A percentile compares a stretch with the other conserved stretches of the same genome.
Evolutionary conservation across 177 flowering plant genomes (phyloP).

Genomic region (Vitis hybrid): DNA sequence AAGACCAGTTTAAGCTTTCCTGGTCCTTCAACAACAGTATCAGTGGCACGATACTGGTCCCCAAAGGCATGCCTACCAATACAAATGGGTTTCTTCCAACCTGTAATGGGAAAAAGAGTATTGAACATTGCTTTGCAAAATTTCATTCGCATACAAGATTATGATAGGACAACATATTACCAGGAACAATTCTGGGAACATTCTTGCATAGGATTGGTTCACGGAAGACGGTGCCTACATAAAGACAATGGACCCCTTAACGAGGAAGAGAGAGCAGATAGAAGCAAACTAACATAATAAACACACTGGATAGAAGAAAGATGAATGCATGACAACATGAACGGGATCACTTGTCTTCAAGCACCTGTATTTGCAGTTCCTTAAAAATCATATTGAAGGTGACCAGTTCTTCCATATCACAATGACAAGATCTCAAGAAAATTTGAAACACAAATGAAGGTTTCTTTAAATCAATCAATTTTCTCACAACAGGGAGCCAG

Average conservation of each 20-base stretch:
- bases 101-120: conserved; percentile 33
- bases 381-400: too few species aligned
- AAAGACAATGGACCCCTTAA: background rate
- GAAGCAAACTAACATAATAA: too few species aligned
- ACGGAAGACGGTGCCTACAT: conserved; percentile 92
- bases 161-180: conserved; percentile 30
- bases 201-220: conserved; percentile 91
- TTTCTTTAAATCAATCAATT: too few species aligned
- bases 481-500: too few species aligned
- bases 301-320: too few species aligned
- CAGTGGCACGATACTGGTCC: conserved; percentile 98
- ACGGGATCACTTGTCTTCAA: too few species aligned
- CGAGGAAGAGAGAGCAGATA: background rate
- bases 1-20: conserved; percentile 97
- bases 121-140: background rate
- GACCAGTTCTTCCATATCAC: too few species aligned
- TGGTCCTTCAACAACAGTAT: conserved; percentile 68
- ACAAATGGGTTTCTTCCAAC: conserved; percentile 96
- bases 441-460: too few species aligned
- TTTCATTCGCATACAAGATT: background rate
- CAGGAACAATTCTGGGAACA: conserved; percentile 85
- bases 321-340: too few species aligned
- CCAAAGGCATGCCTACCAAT: conserved; percentile 99
- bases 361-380: too few species aligned
- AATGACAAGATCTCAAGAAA: too few species aligned